Base-by-base conservation (phyloP, 2,329 filamentous ascomycete species). In the Thermoascus crustaceus region DNA sequence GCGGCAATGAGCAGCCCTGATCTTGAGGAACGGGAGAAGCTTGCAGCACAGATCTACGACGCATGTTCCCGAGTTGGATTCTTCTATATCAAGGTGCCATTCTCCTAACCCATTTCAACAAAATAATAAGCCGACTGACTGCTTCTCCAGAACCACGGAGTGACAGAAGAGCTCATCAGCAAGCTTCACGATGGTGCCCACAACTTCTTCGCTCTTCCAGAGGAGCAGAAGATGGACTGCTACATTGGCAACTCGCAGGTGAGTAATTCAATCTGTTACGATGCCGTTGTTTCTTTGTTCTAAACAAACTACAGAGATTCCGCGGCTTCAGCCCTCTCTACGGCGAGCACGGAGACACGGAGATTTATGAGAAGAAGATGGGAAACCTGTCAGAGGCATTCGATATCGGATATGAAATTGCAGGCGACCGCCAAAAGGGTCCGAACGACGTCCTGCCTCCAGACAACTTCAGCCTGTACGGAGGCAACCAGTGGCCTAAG, bases 31-130 rank as follows among this genome's bases (percentile, higher is more conserved):
- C 63, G 66, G 0, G 52, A 59, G 25, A 42, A 47, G 7, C 60
- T 72, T 0, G 69, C 69, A 0, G 43, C 46, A 0, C 49, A 58
- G 4, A 63, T 75, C 10, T 60, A 58, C 13, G 44, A 55, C 0
- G 72, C 72, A 0, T 66, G 71, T 2, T 63, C 66, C 9, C 69
- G 63, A 23, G 72, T 59, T 0, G 72, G 72, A 2, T 76, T 76
- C 56, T 75, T 76, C 53, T 75, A 75, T 54, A 60, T 75, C 39
- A 60, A 58, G 32, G 22, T 31, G 21, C 19, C 30, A 24, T 2
- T 32, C 19, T 24, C 18, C 24, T 3, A 22, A 23, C 9, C 13
- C 5, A 10, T 3, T 13, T 25, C n/a, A n/a, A 7, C 33, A 27
- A 11, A 9, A 18, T 29, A 10, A 5, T 7, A 10, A 29, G 9